Conservation (phyloP, 2,329 filamentous ascomycete genomes). For the Epichloe elymi region DNA sequence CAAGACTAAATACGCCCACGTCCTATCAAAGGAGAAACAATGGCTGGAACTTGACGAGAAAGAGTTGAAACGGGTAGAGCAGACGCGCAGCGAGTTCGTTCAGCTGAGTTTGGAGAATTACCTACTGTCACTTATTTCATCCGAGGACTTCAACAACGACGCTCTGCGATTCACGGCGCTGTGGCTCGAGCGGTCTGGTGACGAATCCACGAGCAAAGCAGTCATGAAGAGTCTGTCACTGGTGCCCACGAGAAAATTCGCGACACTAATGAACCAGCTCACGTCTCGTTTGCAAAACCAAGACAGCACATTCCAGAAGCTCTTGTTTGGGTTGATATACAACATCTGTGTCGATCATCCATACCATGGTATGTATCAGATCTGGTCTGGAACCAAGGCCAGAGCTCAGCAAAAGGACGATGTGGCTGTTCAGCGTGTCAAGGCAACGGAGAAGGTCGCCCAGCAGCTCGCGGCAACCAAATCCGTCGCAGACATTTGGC, state of each 20-base stretch:
- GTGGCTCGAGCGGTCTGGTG: slow-evolving; percentile 81
- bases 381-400: slow-evolving; percentile 68
- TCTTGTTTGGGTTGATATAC: slow-evolving; percentile 61
- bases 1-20: slow-evolving; percentile 42
- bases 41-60: slow-evolving; percentile 87
- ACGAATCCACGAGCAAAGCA: slow-evolving; percentile 61
- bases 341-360: slow-evolving; percentile 87
- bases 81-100: slow-evolving; percentile 71
- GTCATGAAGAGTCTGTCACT: slow-evolving; percentile 55
- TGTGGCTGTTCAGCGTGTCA: slow-evolving; percentile 57
- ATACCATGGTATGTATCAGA: slow-evolving; percentile 93
- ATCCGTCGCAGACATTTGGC: slow-evolving; percentile 46
- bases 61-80: slow-evolving; percentile 67
- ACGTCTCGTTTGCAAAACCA: slow-evolving; percentile 78
- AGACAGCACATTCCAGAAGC: slow-evolving; percentile 57
- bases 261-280: slow-evolving; percentile 84
- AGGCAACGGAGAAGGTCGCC: slow-evolving; percentile 58
- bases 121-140: slow-evolving; percentile 68
- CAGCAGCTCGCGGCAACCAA: slow-evolving; percentile 43
- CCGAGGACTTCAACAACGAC: slow-evolving; percentile 80
- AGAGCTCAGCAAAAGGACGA: slow-evolving; percentile 60
- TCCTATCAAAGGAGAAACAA: slow-evolving; percentile 60
- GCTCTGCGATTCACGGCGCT: slow-evolving; percentile 84
- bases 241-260: slow-evolving; percentile 87
- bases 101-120: slow-evolving; percentile 88